These are phyloP conservation scores for Bisporella sp. DNA, from an alignment of 2,329 filamentous ascomycete genomes.

Conservation along the genomic window DNA sequence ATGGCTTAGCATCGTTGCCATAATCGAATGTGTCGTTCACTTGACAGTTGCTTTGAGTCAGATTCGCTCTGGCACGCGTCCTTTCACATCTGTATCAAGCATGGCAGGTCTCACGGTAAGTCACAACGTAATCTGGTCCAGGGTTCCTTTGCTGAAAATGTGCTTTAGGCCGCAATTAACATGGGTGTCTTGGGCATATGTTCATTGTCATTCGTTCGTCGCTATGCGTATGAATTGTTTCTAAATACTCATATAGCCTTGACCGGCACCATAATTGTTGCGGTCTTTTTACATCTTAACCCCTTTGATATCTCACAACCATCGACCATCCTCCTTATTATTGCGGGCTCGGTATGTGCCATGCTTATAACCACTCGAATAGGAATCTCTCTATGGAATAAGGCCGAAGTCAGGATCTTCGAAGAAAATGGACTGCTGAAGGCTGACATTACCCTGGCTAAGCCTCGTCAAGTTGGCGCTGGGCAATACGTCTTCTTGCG, in stretches of 20 bases:
- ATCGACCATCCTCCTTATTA: constrained; percentile 9
- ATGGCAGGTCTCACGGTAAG: neutral
- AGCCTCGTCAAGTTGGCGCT: constrained; percentile 6
- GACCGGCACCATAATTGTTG: constrained; percentile 8
- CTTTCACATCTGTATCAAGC: constrained; percentile 8
- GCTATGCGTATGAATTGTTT: constrained; percentile 7
- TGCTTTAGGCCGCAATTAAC: constrained; percentile 6
- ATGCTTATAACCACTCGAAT: constrained; percentile 3
- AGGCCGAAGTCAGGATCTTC: constrained; percentile 7
- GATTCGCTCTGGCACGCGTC: constrained; percentile 10
- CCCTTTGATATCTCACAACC: constrained; percentile 5
- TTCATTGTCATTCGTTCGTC: constrained; percentile 9
- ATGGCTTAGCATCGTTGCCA: constrained; percentile 8
- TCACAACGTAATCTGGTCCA: constrained; percentile 10
- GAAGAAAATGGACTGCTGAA: constrained; percentile 9
- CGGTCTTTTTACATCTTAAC: constrained; percentile 6
- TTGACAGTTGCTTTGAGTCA: constrained; percentile 9
- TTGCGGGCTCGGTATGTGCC: constrained; percentile 3
- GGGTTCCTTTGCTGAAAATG: constrained; percentile 8
- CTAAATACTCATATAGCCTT: constrained; percentile 15
- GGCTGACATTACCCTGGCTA: constrained; percentile 4
- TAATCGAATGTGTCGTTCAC: constrained; percentile 8
- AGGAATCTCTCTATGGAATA: constrained; percentile 5
- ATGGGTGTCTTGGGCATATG: constrained; percentile 8
- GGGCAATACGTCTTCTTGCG: constrained; percentile 8